phyloP scores from a whole-genome alignment of 768 basidiomycete genomes.

The Russula sp. region DNA sequence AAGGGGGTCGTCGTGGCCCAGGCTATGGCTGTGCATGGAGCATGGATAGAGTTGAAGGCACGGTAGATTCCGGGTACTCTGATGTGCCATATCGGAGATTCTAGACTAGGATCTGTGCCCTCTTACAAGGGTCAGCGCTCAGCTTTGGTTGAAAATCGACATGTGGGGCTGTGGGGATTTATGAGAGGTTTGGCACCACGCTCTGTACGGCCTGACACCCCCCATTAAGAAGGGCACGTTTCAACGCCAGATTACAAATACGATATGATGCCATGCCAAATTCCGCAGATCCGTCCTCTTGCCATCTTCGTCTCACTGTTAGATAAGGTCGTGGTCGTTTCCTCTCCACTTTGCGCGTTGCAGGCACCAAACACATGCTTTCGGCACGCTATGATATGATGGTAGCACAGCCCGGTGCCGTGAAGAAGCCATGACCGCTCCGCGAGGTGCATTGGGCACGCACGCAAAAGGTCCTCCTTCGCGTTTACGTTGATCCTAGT shows the following conservation, averaged over 20 bases:
- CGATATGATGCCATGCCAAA: too few species aligned
- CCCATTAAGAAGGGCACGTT: too few species aligned
- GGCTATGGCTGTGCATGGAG: not conserved
- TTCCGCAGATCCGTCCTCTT: not conserved
- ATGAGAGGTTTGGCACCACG: not conserved
- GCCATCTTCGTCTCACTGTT: not conserved
- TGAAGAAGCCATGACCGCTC: slow-evolving; percentile 8
- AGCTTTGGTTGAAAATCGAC: too few species aligned
- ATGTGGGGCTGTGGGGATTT: not conserved
- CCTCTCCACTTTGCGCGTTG: not conserved
- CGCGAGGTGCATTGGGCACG: slow-evolving; percentile 4
- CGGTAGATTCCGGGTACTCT: not conserved
- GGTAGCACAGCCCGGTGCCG: slow-evolving; percentile 3
- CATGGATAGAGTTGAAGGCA: not conserved
- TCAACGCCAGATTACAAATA: not conserved
- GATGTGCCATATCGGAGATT: not conserved
- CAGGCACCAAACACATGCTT: not conserved
- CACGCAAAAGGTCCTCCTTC: not conserved
- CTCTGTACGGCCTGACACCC: too few species aligned
- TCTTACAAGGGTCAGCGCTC: not conserved
- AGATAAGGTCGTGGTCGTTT: not conserved
- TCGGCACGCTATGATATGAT: not conserved
- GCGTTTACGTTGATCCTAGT: not conserved
- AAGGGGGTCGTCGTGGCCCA: not conserved
- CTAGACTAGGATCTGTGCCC: not conserved